A percentile compares a stretch with the other conserved stretches of the same genome.
Evolutionary conservation across 768 basidiomycete genomes (phyloP).

Genomic region (Rhodosporidiobolus odoratus): DNA sequence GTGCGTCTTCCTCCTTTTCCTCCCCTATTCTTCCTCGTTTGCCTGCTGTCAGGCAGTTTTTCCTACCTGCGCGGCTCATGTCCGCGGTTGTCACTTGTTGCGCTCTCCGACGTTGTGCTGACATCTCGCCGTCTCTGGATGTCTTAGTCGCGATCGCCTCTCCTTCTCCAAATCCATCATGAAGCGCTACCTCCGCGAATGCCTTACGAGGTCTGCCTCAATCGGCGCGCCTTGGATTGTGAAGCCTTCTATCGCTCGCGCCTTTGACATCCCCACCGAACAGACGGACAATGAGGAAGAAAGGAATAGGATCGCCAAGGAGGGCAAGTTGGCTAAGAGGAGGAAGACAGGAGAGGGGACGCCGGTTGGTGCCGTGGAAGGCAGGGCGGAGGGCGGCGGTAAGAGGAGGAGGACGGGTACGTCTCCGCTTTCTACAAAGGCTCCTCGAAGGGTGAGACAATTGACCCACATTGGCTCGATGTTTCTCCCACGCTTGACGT

Average conservation of each 20-base stretch:
- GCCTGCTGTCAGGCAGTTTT: too few relatives aligned
- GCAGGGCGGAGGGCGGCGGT: not conserved
- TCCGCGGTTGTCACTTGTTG: too few relatives aligned
- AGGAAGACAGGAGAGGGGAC: not conserved
- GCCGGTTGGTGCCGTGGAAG: not conserved
- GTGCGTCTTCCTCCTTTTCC: slow-evolving; percentile 49
- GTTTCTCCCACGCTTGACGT: not conserved
- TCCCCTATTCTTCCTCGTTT: not conserved
- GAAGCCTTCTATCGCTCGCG: slow-evolving; percentile 72
- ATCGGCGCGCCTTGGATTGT: slow-evolving; percentile 95
- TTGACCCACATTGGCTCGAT: not conserved
- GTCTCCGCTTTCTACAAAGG: not conserved
- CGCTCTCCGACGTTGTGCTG: not conserved
- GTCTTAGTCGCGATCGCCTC: slow-evolving; percentile 77
- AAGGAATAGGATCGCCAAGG: slow-evolving; percentile 72
- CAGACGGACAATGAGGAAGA: slow-evolving; percentile 81
- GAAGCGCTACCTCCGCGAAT: slow-evolving; percentile 91
- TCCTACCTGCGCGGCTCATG: too few relatives aligned
- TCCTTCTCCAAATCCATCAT: slow-evolving; percentile 96
- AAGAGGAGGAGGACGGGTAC: slow-evolving; percentile 26
- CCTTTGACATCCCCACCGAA: slow-evolving; percentile 74
- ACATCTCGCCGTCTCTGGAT: not conserved
- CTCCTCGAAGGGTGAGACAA: not conserved
- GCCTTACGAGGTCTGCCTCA: slow-evolving; percentile 83
- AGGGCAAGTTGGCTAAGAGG: slow-evolving; percentile 66